Base-by-base conservation (phyloP, 129 eudicot species). In the Lactuca saligna region DNA sequence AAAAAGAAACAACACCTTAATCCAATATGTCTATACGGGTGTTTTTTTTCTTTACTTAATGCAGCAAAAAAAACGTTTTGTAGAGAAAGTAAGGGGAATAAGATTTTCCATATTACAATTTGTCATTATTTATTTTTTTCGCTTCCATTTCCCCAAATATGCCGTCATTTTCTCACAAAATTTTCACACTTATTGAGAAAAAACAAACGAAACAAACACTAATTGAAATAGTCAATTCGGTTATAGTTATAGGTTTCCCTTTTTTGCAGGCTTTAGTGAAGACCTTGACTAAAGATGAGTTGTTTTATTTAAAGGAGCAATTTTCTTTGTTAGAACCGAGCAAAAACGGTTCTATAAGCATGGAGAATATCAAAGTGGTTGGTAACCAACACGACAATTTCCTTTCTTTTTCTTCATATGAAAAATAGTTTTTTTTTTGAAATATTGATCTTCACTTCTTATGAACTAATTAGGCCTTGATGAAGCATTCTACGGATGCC, bases 401-500 rank as follows among this genome's bases (percentile, higher is more conserved):
- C 15, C 57, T 17, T 17, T 63, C 17, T 12, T 62, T 63, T 14
- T 63, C 38, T 35, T 35, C 38, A 35, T 35, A 35, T 4, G 38
- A 35, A 35, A 35, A 35, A 35, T 35, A 4, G 38, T 35, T 35
- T 20, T 20, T 34, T 35, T 14, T 10, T 25, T 33, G 0, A 7
- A 58, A 32, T 63, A 35, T 33, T 35, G 37, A 61, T 77, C 66
- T 74, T 42, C 74, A 34, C 25, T 57, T 61, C 31, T 68, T 74
- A 25, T 44, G 63, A 42, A 41, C 34, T 73, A 70, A 29, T 65
- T 76, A 92, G 98, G 96, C 91, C 63, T 81, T 92, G 81, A 71
- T 74, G 80, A 92, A 79, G 82, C 76, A 87, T 81, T 84, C 95
- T 68, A 92, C 98, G 11, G 98, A 92, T 70, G 96, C 95, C 64